A percentile compares a stretch with the other conserved stretches of the same genome.
Conservation (phyloP, 163 green algal species). For the Volvox carteri region DNA sequence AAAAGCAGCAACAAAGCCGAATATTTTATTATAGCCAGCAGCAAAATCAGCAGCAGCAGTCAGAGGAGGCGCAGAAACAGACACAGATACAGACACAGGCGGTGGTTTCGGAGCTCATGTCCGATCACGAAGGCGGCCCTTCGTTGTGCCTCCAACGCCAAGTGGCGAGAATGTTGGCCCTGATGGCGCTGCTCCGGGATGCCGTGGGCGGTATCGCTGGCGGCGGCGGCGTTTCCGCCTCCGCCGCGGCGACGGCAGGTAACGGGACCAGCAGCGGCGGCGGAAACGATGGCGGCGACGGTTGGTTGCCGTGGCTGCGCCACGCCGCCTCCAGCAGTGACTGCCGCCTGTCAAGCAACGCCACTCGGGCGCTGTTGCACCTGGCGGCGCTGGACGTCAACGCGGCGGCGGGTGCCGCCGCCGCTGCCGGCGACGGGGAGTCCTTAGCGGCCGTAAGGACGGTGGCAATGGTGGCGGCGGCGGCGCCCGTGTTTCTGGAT, state of each 20-base stretch:
- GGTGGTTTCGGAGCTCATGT: slow-evolving; percentile 23
- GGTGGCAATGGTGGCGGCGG: background rate
- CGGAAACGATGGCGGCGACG: background rate
- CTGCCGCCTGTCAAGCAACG: slow-evolving; percentile 79
- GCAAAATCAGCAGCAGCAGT: background rate
- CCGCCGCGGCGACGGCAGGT: slow-evolving; percentile 17
- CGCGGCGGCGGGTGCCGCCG: background rate
- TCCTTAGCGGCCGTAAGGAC: background rate
- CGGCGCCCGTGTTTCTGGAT: slow-evolving; percentile 73
- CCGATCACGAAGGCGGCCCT: slow-evolving; percentile 33
- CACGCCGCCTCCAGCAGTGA: slow-evolving; percentile 65
- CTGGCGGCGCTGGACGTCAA: slow-evolving; percentile 61
- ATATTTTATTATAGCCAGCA: background rate
- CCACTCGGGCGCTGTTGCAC: slow-evolving; percentile 80
- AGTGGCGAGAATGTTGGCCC: slow-evolving; percentile 75
- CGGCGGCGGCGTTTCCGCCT: background rate
- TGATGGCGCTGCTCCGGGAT: slow-evolving; percentile 66
- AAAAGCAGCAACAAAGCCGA: background rate
- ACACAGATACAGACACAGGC: background rate
- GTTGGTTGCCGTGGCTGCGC: slow-evolving; percentile 74
- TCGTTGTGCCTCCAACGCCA: slow-evolving; percentile 63
- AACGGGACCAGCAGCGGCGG: background rate
- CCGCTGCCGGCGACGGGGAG: background rate
- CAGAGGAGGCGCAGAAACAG: slow-evolving; percentile 15
- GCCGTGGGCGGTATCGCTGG: slow-evolving; percentile 5